These are phyloP conservation scores for Calycina herbarum DNA, from an alignment of 2,329 filamentous ascomycete species.

Conservation along the genomic window DNA sequence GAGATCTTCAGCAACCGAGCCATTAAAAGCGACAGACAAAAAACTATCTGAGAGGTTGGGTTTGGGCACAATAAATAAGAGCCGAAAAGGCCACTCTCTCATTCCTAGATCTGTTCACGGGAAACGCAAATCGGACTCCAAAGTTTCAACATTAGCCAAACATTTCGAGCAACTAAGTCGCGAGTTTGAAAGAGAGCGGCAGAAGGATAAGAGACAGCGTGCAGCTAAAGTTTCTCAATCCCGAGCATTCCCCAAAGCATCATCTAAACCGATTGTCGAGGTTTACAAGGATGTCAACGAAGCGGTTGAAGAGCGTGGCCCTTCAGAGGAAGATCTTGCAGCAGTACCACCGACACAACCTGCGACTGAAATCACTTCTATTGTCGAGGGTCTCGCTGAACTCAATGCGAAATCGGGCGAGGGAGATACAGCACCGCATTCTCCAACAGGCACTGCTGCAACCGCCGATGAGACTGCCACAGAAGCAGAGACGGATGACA, in stretches of 20 bases:
- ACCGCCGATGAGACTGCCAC: constrained; percentile 35
- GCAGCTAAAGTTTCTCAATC: constrained; percentile 74
- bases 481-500: constrained; percentile 44
- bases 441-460: constrained; percentile 33
- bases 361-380: constrained; percentile 33
- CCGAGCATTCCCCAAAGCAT: constrained; percentile 82
- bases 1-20: constrained; percentile 32
- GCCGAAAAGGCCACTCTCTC: constrained; percentile 65
- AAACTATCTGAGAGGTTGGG: constrained; percentile 74
- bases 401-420: constrained; percentile 26
- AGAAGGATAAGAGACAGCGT: constrained; percentile 79
- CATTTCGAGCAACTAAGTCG: constrained; percentile 96
- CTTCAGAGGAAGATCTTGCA: constrained; percentile 60
- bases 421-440: constrained; percentile 25
- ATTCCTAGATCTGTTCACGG: constrained; percentile 82
- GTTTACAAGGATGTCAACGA: constrained; percentile 94
- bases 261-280: constrained; percentile 93
- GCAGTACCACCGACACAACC: constrained; percentile 39
- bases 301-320: constrained; percentile 79
- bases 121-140: constrained; percentile 65
- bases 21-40: constrained; percentile 52
- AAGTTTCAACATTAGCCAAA: constrained; percentile 87
- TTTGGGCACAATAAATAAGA: constrained; percentile 62
- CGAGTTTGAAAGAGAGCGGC: constrained; percentile 85
- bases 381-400: constrained; percentile 35